These are phyloP conservation scores for Adansonia digitata DNA, from an alignment of 345 rosid species.

Conservation along the genomic window DNA sequence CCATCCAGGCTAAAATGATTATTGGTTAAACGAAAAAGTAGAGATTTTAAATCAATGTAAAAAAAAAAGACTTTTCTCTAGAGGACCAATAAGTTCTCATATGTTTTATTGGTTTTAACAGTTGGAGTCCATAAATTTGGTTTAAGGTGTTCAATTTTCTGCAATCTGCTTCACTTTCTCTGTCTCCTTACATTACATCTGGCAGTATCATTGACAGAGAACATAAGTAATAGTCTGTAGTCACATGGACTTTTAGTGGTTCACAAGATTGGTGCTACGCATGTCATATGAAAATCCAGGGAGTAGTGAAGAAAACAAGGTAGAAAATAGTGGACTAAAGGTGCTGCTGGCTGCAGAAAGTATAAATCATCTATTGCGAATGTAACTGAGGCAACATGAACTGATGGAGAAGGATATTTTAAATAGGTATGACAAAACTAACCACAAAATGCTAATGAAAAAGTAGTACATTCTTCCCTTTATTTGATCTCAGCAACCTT, in stretches of 20 bases:
- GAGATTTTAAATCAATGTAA: not conserved
- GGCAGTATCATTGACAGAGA: not conserved
- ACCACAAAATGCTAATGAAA: not conserved
- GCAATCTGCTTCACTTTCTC: not conserved
- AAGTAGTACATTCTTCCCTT: not conserved
- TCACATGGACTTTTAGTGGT: not conserved
- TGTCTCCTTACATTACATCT: not conserved
- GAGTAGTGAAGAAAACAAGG: not conserved
- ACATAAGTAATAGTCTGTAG: not conserved
- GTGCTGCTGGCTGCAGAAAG: not conserved
- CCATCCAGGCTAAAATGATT: not conserved
- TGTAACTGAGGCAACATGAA: not conserved
- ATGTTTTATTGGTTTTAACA: not conserved
- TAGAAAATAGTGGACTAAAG: not conserved
- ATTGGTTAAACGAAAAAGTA: not conserved
- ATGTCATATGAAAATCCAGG: not conserved
- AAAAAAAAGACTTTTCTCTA: not conserved
- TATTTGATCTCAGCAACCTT: not conserved
- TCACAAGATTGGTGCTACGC: not conserved
- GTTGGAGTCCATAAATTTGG: not conserved
- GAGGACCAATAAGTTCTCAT: not conserved
- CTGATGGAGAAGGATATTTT: not conserved
- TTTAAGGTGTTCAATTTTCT: not conserved
- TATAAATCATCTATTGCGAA: not conserved
- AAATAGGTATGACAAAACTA: not conserved